A percentile compares a stretch with the other conserved stretches of the same genome.
phyloP scores from a whole-genome alignment of 768 basidiomycete species.

The Crepidotus variabilis region DNA sequence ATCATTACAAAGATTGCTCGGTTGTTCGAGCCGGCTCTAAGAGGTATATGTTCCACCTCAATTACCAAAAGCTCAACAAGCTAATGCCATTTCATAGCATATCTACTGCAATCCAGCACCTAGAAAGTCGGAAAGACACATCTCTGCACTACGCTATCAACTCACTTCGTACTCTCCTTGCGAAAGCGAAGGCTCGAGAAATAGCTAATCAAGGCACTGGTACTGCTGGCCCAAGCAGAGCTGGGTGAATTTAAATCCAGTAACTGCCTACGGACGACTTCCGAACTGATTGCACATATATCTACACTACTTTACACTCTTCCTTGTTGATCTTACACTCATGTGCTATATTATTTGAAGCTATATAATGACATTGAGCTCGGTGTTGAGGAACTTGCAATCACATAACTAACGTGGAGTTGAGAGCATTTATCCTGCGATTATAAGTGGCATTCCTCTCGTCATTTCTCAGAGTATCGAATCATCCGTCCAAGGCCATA shows the following conservation, averaged over 20 bases:
- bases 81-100: conserved; percentile 20
- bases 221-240: neutral
- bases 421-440: too few relatives aligned
- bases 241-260: neutral
- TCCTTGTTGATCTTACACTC: too few relatives aligned
- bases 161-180: conserved; percentile 19
- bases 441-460: too few relatives aligned
- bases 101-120: conserved; percentile 16
- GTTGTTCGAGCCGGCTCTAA: conserved; percentile 46
- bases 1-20: conserved; percentile 42
- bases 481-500: too few relatives aligned
- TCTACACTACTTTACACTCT: too few relatives aligned
- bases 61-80: neutral
- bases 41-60: conserved; percentile 35
- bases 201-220: neutral
- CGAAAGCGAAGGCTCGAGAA: conserved; percentile 18
- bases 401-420: too few relatives aligned
- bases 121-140: conserved; percentile 17
- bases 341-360: too few relatives aligned
- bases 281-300: neutral
- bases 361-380: too few relatives aligned
- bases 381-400: too few relatives aligned
- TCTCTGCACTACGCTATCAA: conserved; percentile 12
- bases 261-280: neutral
- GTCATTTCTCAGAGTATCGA: too few relatives aligned